Conservation (phyloP, 805 yeast genomes). For the Sugiyamaella floridensis region DNA sequence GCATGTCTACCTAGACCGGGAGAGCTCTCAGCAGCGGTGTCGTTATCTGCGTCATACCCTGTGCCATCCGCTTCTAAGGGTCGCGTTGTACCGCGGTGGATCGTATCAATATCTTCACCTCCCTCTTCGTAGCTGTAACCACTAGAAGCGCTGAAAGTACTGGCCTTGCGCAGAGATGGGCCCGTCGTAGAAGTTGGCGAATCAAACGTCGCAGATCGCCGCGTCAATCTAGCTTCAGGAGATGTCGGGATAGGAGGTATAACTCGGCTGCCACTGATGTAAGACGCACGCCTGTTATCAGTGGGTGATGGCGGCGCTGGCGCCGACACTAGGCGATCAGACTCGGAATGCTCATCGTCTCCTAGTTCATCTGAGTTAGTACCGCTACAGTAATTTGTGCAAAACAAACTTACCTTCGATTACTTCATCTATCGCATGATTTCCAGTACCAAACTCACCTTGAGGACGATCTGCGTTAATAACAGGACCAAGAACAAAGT, state of each 20-base stretch:
- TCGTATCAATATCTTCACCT: neutral
- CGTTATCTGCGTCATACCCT: constrained; percentile 70
- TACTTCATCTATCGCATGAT: constrained; percentile 8
- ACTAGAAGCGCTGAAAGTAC: constrained; percentile 12
- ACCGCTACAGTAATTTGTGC: no score
- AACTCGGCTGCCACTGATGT: constrained; percentile 18
- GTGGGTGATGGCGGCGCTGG: neutral
- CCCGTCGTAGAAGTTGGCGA: constrained; percentile 11
- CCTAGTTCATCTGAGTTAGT: constrained; percentile 20
- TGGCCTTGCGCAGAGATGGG: constrained; percentile 12
- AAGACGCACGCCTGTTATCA: constrained; percentile 14
- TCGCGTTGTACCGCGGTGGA: constrained; percentile 51
- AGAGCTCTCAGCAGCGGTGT: constrained; percentile 29
- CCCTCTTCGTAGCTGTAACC: neutral
- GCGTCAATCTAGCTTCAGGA: constrained; percentile 5
- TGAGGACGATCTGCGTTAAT: neutral
- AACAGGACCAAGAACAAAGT: neutral
- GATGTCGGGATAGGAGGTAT: constrained; percentile 20
- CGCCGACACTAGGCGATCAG: constrained; percentile 7
- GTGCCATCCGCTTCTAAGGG: constrained; percentile 41
- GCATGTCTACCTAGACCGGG: constrained; percentile 18
- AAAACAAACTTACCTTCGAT: no score
- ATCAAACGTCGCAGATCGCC: constrained; percentile 7
- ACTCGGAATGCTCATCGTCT: constrained; percentile 25
- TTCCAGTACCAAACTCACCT: neutral